Percentiles rank a stretch among this genome's conserved stretches.
Evolutionary conservation across 345 rosid genomes (phyloP).

Genomic region (Rhodamnia rubescens): DNA sequence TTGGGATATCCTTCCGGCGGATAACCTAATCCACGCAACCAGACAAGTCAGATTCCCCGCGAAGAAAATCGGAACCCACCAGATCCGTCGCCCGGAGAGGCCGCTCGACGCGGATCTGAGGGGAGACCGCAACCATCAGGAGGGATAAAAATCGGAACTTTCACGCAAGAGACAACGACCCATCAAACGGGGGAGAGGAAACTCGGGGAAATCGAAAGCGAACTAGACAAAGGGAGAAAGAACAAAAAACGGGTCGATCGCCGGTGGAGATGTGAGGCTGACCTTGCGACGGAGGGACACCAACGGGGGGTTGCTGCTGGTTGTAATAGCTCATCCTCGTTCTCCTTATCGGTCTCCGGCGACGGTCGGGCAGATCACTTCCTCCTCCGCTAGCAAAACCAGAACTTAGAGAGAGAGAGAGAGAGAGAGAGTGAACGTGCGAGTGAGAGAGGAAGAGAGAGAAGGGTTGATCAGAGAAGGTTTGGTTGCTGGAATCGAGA

Average conservation of each 20-base stretch:
- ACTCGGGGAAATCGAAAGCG: background rate
- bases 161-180: background rate
- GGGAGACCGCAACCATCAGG: too few relatives aligned
- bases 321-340: slow-evolving; percentile 69
- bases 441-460: background rate
- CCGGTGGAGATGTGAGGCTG: too few relatives aligned
- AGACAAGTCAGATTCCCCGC: slow-evolving; percentile 4
- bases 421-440: too few relatives aligned
- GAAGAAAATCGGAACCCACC: background rate
- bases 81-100: background rate
- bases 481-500: too few relatives aligned
- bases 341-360: background rate
- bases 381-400: background rate
- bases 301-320: slow-evolving; percentile 77
- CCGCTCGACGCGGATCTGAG: background rate
- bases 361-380: background rate
- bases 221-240: background rate
- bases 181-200: background rate
- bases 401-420: background rate
- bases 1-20: slow-evolving; percentile 82
- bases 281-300: slow-evolving; percentile 97
- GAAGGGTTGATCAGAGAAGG: too few relatives aligned
- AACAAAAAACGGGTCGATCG: background rate
- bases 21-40: slow-evolving; percentile 41
- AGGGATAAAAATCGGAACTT: background rate